Evolutionary conservation across 2,329 filamentous ascomycete genomes (phyloP).

Genomic region (Fusarium anthophilum): DNA sequence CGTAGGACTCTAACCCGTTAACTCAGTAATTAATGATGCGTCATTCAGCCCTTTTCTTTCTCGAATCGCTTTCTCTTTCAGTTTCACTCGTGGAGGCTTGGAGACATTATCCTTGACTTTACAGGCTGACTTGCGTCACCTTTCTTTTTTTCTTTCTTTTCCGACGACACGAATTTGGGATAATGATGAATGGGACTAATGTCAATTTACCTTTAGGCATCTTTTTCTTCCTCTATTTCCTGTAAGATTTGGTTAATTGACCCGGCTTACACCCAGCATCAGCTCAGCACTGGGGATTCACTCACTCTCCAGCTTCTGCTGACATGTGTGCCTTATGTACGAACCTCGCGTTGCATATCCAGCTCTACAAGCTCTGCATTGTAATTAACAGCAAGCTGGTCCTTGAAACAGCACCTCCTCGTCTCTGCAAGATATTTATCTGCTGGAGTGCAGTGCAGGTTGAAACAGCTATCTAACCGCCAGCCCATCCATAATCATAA

Average conservation of each 20-base stretch:
- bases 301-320: not conserved
- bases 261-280: not conserved
- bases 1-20: not conserved
- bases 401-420: not conserved
- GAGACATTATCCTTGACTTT: not conserved
- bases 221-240: not conserved
- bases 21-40: not conserved
- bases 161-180: not conserved
- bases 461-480: not conserved
- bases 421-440: not conserved
- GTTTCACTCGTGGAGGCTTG: not conserved
- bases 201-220: not conserved
- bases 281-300: not conserved
- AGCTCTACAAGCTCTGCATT: not conserved
- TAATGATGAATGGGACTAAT: not conserved
- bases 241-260: not conserved
- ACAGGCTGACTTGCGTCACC: not conserved
- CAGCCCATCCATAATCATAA: not conserved
- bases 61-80: slow-evolving; percentile 2
- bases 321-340: not conserved
- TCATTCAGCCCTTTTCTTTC: not conserved
- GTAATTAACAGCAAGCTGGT: not conserved
- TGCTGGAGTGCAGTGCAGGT: not conserved
- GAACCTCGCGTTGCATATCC: not conserved
- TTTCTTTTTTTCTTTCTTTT: not conserved